These are phyloP conservation scores for Boletus mariae DNA, from an alignment of 1,284 basidiomycete species.

Conservation along the genomic window DNA sequence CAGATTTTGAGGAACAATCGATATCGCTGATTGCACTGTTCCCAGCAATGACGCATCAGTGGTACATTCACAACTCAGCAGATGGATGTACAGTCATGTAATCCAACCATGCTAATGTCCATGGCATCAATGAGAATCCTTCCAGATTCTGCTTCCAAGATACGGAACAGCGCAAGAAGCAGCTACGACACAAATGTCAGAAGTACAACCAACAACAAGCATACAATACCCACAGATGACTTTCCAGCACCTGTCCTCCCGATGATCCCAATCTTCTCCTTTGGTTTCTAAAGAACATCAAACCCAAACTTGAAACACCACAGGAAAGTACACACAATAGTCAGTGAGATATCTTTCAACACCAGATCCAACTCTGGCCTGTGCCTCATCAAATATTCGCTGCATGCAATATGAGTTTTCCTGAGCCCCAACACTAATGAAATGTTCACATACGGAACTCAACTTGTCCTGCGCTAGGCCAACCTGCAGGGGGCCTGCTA, in stretches of 20 bases:
- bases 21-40: conserved; percentile 70
- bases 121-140: conserved; percentile 81
- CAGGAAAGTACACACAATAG: conserved; percentile 41
- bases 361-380: conserved; percentile 78
- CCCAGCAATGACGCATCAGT: background rate
- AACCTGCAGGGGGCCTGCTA: conserved; percentile 53
- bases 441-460: conserved; percentile 56
- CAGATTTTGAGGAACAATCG: conserved; percentile 86
- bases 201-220: background rate
- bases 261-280: conserved; percentile 82
- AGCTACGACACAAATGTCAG: conserved; percentile 36
- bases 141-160: conserved; percentile 80
- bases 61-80: background rate
- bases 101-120: conserved; percentile 79
- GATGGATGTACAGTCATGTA: conserved; percentile 62
- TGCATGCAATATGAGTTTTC: conserved; percentile 42
- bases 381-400: conserved; percentile 79
- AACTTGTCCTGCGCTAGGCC: conserved; percentile 78
- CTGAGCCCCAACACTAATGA: too few relatives aligned
- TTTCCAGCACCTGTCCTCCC: conserved; percentile 95
- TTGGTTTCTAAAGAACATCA: conserved; percentile 49
- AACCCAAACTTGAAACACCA: background rate
- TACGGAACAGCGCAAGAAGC: conserved; percentile 71
- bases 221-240: conserved; percentile 57
- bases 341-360: conserved; percentile 70